These are phyloP conservation scores for Microstroma glucosiphilum DNA, from an alignment of 1,284 basidiomycete species.

Conservation along the genomic window DNA sequence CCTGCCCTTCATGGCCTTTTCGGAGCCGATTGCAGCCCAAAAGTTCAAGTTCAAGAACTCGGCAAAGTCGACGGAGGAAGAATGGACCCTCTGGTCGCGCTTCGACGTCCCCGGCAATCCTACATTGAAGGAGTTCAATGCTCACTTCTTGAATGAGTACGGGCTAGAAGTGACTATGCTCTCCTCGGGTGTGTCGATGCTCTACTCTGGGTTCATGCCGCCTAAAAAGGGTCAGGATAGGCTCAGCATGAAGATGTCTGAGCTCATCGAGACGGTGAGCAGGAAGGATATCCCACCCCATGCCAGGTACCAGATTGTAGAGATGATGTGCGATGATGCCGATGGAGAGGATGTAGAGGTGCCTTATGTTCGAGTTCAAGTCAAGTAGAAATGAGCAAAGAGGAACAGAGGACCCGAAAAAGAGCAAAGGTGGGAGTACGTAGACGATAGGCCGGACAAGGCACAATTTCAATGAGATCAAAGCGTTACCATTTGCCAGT, in stretches of 20 bases:
- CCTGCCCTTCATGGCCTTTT: constrained; percentile 97
- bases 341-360: constrained; percentile 65
- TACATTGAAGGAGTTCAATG: constrained; percentile 76
- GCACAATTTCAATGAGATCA: too few relatives aligned
- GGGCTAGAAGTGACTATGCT: constrained; percentile 90
- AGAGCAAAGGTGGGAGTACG: background rate
- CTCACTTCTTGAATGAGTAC: constrained; percentile 78
- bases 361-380: constrained; percentile 40
- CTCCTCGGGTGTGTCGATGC: constrained; percentile 92
- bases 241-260: constrained; percentile 62
- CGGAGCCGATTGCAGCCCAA: constrained; percentile 84
- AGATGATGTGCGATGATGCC: constrained; percentile 88
- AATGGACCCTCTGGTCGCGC: constrained; percentile 95
- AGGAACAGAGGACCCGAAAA: background rate
- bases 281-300: constrained; percentile 43
- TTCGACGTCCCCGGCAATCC: constrained; percentile 88
- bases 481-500: too few relatives aligned
- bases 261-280: constrained; percentile 83
- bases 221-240: constrained; percentile 46
- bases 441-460: too few relatives aligned
- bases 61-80: constrained; percentile 53
- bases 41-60: constrained; percentile 51
- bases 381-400: constrained; percentile 2
- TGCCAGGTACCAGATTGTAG: constrained; percentile 74
- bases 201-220: constrained; percentile 65